Evolutionary conservation across 2,329 filamentous ascomycete species (phyloP).

Genomic region (Aspergillus spinulosporus): DNA sequence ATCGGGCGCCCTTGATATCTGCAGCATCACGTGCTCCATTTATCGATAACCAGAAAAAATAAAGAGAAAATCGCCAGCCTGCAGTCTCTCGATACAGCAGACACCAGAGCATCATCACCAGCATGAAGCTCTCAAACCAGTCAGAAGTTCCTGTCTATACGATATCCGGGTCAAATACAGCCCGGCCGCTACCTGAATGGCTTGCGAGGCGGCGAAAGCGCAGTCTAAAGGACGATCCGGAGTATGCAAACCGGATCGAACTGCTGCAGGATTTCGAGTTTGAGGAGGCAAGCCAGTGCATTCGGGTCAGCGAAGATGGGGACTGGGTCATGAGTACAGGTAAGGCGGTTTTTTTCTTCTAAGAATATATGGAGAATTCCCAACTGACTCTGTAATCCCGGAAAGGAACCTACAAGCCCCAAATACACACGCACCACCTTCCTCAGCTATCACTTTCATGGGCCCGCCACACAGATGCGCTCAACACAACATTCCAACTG

Average conservation of each 20-base stretch:
- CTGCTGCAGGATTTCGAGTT: slow-evolving; percentile 97
- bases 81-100: background rate
- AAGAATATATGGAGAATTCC: background rate
- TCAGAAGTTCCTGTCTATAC: slow-evolving; percentile 90
- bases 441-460: slow-evolving; percentile 93
- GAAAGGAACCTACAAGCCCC: slow-evolving; percentile 67
- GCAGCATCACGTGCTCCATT: slow-evolving; percentile 32
- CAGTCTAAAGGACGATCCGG: slow-evolving; percentile 86
- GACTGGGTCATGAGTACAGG: slow-evolving; percentile 97
- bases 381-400: background rate
- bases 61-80: slow-evolving; percentile 4
- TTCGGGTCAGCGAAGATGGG: slow-evolving; percentile 89
- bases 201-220: slow-evolving; percentile 85
- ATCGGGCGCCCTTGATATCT: slow-evolving; percentile 26
- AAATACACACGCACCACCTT: slow-evolving; percentile 94
- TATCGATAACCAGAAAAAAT: slow-evolving; percentile 27
- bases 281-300: slow-evolving; percentile 88
- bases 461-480: slow-evolving; percentile 82
- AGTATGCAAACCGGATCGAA: slow-evolving; percentile 92
- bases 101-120: slow-evolving; percentile 26
- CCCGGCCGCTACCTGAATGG: slow-evolving; percentile 90
- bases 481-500: slow-evolving; percentile 88
- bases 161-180: slow-evolving; percentile 85
- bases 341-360: slow-evolving; percentile 36
- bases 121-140: slow-evolving; percentile 58